Evolutionary conservation across 305 asterid genomes (phyloP), one percentile per base, ranked within the genome.

Genomic region (Andrographis paniculata): DNA sequence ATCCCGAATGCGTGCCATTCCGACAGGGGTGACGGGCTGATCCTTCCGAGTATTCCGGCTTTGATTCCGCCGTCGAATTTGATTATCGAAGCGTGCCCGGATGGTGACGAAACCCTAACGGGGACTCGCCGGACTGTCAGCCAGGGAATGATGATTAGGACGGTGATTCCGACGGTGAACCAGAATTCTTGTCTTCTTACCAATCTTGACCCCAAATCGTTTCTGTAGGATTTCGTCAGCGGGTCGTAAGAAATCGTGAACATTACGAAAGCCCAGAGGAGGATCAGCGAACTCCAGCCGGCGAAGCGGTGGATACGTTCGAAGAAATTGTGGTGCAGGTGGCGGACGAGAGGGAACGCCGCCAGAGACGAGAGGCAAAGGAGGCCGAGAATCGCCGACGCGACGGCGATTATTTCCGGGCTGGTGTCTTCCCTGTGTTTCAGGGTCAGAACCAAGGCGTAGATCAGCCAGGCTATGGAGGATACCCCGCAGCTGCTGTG

Each of bases 401-500:
- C 77, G 22, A 77, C 71, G 15, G 17, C 60, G 49, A 75, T 53
- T 17, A 75, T 75, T 43, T 56, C 80, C 0, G 61, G 55, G 1
- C 87, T 56, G 0, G 79, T 68, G 68, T 63, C 69, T 42, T 50
- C 77, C 45, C 48, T 66, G 42, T 78, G 63, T 36, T 73, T 61
- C 1, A 76, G 51, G 0, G 83, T 72, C 9, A 75, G 49, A 30
- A 44, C 49, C 12, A 44, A 14, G 0, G 49, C 49, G 28, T 44
- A 81, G 2, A 71, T 16, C 13, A 78, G 74, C 93, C 93, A 81
- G 44, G 78, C 78, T 39, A 81, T 36, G 5, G 93, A 73, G 4
- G 94, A 82, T 15, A 82, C 12, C 0, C 86, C 94, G 38, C 89
- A 82, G 6, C 89, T 60, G 13, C 94, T 79, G 22, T 82, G 94